Evolutionary conservation across 2,329 filamentous ascomycete genomes (phyloP).

Genomic region (Capronia americana): DNA sequence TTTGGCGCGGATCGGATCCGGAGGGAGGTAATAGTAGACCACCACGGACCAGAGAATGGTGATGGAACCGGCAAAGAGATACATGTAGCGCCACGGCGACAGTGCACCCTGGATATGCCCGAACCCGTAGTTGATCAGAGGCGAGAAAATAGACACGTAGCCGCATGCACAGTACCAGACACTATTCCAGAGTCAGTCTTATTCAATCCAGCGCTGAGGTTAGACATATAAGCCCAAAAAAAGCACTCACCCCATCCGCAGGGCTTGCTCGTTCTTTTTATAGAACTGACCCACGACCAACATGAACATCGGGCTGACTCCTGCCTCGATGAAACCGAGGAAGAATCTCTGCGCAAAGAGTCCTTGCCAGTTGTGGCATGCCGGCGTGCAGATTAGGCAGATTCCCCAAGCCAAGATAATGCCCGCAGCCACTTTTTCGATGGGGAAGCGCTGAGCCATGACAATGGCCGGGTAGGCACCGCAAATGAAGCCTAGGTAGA

Average conservation of each 20-base stretch:
- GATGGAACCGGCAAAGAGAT: slow-evolving; percentile 67
- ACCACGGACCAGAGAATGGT: slow-evolving; percentile 66
- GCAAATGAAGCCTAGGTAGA: not conserved
- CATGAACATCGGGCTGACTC: not conserved
- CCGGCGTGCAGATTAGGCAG: not conserved
- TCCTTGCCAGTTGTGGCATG: not conserved
- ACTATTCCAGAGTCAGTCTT: not conserved
- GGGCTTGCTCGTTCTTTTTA: not conserved
- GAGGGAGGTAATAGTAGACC: slow-evolving; percentile 68
- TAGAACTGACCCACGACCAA: not conserved
- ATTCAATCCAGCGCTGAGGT: no score
- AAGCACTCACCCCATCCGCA: no score
- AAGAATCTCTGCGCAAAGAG: not conserved
- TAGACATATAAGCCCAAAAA: no score
- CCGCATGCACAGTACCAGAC: slow-evolving; percentile 44
- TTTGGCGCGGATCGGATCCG: slow-evolving; percentile 71
- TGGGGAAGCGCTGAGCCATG: not conserved
- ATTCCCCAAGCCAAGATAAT: not conserved
- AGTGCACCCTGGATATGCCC: slow-evolving; percentile 57
- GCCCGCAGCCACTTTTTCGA: not conserved
- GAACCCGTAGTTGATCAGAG: slow-evolving; percentile 70
- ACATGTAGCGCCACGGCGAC: slow-evolving; percentile 72
- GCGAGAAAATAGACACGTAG: slow-evolving; percentile 53
- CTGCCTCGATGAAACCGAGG: not conserved
- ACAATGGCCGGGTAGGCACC: not conserved